Conservation (phyloP, 2,329 filamentous ascomycete genomes). For the Aspergillus novofumigatus region DNA sequence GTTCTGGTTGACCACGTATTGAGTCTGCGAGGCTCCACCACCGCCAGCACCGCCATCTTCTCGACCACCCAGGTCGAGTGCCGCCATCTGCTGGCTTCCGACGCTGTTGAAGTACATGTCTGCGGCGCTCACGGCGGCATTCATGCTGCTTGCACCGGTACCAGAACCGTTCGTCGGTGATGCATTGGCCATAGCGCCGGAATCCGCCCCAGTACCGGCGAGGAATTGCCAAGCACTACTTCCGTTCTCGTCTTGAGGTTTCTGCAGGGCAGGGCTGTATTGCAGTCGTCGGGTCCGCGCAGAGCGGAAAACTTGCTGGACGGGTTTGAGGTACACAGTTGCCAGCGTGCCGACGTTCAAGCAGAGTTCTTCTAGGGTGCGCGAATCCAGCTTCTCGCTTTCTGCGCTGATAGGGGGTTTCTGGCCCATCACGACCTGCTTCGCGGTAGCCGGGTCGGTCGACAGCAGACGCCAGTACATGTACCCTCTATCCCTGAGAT, state of each 20-base stretch:
- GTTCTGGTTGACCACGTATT: constrained; percentile 75
- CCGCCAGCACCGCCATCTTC: constrained; percentile 64
- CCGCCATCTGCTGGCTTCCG: constrained; percentile 68
- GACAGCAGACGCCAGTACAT: constrained; percentile 99
- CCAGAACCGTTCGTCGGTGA: constrained; percentile 24
- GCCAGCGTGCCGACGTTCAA: constrained; percentile 92
- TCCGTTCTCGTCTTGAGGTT: constrained; percentile 48
- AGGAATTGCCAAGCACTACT: constrained; percentile 25
- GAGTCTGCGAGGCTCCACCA: constrained; percentile 46
- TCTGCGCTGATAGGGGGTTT: constrained; percentile 96
- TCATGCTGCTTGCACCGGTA: constrained; percentile 49
- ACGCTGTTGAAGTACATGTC: constrained; percentile 84
- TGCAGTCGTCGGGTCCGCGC: constrained; percentile 74
- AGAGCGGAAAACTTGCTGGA: constrained; percentile 91
- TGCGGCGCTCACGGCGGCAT: constrained; percentile 74
- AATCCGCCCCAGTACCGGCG: constrained; percentile 6
- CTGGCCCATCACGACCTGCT: constrained; percentile 89
- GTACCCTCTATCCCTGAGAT: constrained; percentile 90
- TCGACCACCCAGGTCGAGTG: constrained; percentile 63
- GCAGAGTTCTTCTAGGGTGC: constrained; percentile 94
- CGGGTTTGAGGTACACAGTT: constrained; percentile 95
- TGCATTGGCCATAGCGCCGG: constrained; percentile 24
- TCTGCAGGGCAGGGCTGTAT: constrained; percentile 83
- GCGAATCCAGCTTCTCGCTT: constrained; percentile 85
- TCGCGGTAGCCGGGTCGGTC: constrained; percentile 82